A percentile compares a stretch with the other conserved stretches of the same genome.
phyloP scores from a whole-genome alignment of 2,329 filamentous ascomycete species.

The Aspergillus melleus region DNA sequence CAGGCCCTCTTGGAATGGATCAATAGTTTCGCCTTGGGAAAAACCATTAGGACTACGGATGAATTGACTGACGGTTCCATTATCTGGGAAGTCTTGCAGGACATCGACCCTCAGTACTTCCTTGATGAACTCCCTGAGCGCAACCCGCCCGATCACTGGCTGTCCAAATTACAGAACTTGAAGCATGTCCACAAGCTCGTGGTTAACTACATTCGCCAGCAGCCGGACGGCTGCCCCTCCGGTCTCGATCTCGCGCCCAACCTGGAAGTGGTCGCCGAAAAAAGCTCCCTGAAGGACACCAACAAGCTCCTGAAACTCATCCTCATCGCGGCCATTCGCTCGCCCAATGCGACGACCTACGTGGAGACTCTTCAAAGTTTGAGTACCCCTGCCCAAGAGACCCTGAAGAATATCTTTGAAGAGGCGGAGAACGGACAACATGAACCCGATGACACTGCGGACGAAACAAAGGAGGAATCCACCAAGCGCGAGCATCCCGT shows the following conservation, averaged over 20 bases:
- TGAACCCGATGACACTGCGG: constrained; percentile 35
- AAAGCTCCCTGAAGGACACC: constrained; percentile 43
- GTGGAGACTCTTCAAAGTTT: constrained; percentile 50
- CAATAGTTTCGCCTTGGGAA: constrained; percentile 46
- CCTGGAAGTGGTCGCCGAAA: constrained; percentile 48
- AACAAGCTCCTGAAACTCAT: constrained; percentile 63
- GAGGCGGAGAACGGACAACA: constrained; percentile 45
- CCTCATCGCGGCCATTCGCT: constrained; percentile 62
- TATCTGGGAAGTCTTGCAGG: constrained; percentile 50
- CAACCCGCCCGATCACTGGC: constrained; percentile 46
- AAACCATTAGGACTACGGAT: constrained; percentile 40
- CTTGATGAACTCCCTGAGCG: constrained; percentile 49
- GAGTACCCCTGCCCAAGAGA: constrained; percentile 45
- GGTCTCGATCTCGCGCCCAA: constrained; percentile 46
- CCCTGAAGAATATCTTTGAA: constrained; percentile 49
- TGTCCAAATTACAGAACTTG: constrained; percentile 50
- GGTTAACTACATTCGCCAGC: constrained; percentile 46
- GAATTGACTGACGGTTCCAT: constrained; percentile 48
- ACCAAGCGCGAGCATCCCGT: constrained; percentile 38
- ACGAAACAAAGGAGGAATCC: constrained; percentile 38
- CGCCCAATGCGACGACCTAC: constrained; percentile 57
- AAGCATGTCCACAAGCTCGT: constrained; percentile 50
- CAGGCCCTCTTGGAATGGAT: constrained; percentile 50
- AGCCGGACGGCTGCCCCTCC: constrained; percentile 46
- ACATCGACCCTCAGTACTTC: constrained; percentile 51